Percentiles rank a stretch among this genome's conserved stretches.
Conservation (phyloP, 129 eudicot species). For the Cynara cardunculus region DNA sequence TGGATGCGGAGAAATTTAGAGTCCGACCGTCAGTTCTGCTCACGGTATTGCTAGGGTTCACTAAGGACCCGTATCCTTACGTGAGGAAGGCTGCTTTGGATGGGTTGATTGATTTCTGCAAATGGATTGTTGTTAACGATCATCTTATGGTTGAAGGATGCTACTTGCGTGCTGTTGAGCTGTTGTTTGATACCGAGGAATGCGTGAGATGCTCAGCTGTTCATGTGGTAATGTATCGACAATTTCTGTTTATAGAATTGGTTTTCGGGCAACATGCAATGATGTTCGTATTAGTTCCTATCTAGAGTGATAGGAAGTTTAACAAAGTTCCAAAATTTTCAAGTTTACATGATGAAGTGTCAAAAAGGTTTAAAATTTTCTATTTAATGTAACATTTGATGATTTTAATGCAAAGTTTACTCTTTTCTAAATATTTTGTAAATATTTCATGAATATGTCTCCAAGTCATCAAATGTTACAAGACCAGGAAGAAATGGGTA, state of each 20-base stretch:
- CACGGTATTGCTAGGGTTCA: conserved; percentile 65
- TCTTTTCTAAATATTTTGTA: no score
- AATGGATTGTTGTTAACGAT: conserved; percentile 51
- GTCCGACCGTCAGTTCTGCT: conserved; percentile 64
- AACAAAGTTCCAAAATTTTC: neutral
- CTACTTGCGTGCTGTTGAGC: conserved; percentile 60
- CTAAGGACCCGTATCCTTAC: conserved; percentile 72
- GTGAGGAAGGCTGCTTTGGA: conserved; percentile 65
- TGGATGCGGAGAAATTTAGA: conserved; percentile 32
- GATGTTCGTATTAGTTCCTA: neutral
- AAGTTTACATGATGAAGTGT: neutral
- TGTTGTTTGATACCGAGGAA: conserved; percentile 57
- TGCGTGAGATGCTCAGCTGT: conserved; percentile 63
- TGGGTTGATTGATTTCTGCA: conserved; percentile 47
- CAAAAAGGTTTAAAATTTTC: no score
- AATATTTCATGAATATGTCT: neutral
- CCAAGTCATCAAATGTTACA: no score
- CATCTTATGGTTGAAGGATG: conserved; percentile 44
- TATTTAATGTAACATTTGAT: neutral
- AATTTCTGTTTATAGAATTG: neutral
- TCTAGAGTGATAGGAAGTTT: neutral
- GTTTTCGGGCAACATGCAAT: neutral
- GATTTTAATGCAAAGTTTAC: neutral
- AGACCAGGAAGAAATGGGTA: no score
- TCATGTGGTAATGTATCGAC: conserved; percentile 44